phyloP scores from a whole-genome alignment of 2,329 filamentous ascomycete genomes.

The Fusarium sp. region DNA sequence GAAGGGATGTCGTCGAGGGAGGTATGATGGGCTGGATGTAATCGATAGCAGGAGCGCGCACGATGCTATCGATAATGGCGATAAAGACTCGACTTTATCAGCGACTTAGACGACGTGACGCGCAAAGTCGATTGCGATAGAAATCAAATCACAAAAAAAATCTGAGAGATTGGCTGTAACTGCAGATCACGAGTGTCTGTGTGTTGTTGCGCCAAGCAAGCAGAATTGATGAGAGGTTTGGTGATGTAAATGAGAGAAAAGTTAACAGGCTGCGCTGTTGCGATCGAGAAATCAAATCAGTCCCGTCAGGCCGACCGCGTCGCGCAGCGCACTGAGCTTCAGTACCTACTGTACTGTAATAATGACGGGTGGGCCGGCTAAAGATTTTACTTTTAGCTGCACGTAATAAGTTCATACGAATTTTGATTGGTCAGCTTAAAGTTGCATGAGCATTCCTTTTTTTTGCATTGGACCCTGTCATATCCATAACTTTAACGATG shows the following conservation, averaged over 20 bases:
- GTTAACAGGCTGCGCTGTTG: conserved; percentile 13
- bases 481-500: neutral
- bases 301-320: conserved; percentile 14
- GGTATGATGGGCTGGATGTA: neutral
- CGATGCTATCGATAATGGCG: conserved; percentile 14
- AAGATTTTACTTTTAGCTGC: conserved; percentile 31
- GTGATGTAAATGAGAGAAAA: conserved; percentile 17
- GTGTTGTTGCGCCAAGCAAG: neutral
- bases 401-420: conserved; percentile 15
- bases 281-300: conserved; percentile 27
- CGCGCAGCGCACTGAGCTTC: conserved; percentile 35
- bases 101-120: conserved; percentile 10
- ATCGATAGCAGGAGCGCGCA: conserved; percentile 7
- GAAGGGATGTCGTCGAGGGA: neutral
- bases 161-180: neutral
- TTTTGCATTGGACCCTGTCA: conserved; percentile 21
- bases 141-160: neutral
- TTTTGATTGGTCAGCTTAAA: conserved; percentile 24
- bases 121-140: neutral
- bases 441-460: conserved; percentile 4
- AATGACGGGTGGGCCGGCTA: conserved; percentile 24
- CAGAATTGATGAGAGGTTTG: neutral
- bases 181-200: neutral
- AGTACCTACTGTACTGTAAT: neutral
- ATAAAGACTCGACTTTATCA: conserved; percentile 10